Evolutionary conservation across 805 yeast genomes (phyloP).

Genomic region (Candida stauntonica): DNA sequence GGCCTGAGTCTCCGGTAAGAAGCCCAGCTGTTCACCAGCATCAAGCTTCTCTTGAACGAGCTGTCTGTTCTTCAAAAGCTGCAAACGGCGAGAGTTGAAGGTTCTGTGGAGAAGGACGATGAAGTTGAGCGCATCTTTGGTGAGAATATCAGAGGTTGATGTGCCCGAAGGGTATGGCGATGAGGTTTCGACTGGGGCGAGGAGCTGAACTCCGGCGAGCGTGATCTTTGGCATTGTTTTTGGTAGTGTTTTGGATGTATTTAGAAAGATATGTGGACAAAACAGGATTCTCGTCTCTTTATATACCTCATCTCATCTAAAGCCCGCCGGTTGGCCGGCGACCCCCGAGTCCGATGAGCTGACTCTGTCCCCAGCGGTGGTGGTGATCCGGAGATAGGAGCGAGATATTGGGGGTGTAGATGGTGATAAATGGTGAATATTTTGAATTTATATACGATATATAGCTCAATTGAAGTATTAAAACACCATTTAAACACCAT

Average conservation of each 20-base stretch:
- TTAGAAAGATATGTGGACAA: not conserved
- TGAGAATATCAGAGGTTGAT: conserved; percentile 34
- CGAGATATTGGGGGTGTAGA: not conserved
- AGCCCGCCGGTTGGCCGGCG: too few relatives aligned
- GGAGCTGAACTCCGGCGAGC: conserved; percentile 32
- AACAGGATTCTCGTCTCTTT: not conserved
- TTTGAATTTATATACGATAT: not conserved
- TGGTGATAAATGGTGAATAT: not conserved
- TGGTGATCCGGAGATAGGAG: not conserved
- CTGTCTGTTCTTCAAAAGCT: conserved; percentile 58
- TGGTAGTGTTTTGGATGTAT: not conserved
- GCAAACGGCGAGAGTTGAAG: conserved; percentile 56
- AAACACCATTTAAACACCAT: too few relatives aligned
- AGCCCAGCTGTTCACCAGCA: conserved; percentile 51
- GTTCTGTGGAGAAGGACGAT: conserved; percentile 69
- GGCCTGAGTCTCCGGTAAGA: conserved; percentile 57
- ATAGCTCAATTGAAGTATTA: too few relatives aligned
- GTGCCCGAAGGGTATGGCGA: conserved; percentile 37
- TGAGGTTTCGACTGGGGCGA: conserved; percentile 30
- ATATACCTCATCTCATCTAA: not conserved
- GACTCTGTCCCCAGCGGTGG: too few relatives aligned
- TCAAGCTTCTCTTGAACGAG: conserved; percentile 56
- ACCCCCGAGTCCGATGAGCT: too few relatives aligned
- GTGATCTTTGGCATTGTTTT: conserved; percentile 20
- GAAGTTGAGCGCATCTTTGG: conserved; percentile 51